A percentile compares a stretch with the other conserved stretches of the same genome.
Evolutionary conservation across 2,329 filamentous ascomycete species (phyloP).

Genomic region (Reticulascus tulasneorum): DNA sequence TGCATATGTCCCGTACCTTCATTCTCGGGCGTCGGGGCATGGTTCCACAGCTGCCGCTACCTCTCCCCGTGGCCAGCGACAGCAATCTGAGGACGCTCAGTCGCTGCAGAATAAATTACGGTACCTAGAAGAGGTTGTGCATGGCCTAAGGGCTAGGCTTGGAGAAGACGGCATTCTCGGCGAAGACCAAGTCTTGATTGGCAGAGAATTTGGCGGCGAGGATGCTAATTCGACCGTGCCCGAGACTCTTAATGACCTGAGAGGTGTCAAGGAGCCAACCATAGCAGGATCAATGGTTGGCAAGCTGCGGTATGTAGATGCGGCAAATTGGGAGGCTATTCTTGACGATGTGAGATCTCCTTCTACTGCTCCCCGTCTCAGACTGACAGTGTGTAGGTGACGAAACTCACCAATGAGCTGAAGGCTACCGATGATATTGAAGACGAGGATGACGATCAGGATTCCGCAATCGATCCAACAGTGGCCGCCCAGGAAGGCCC

Average conservation of each 20-base stretch:
- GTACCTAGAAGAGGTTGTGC: slow-evolving; percentile 2
- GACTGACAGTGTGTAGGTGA: slow-evolving; percentile 11
- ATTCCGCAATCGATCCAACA: slow-evolving; percentile 10
- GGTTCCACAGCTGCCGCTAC: slow-evolving; percentile 15
- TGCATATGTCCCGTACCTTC: slow-evolving; percentile 21
- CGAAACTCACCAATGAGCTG: slow-evolving; percentile 17
- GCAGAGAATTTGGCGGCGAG: neutral
- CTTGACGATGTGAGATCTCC: slow-evolving; percentile 21
- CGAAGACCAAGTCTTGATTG: neutral
- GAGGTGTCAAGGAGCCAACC: slow-evolving; percentile 5
- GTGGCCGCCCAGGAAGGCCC: slow-evolving; percentile 14
- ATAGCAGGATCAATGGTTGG: slow-evolving; percentile 17
- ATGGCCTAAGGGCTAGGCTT: slow-evolving; percentile 3
- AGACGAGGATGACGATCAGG: slow-evolving; percentile 18
- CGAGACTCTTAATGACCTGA: slow-evolving; percentile 10
- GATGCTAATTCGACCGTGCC: slow-evolving; percentile 1
- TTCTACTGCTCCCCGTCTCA: neutral
- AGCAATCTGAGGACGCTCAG: neutral
- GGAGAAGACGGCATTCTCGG: neutral
- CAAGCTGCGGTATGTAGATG: slow-evolving; percentile 22
- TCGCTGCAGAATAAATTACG: neutral
- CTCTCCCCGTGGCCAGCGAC: neutral
- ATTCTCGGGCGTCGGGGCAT: slow-evolving; percentile 11
- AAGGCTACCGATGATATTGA: slow-evolving; percentile 7
- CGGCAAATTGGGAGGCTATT: slow-evolving; percentile 26